These are phyloP conservation scores for Pseudozyma thailandica DNA, from an alignment of 1,284 basidiomycete species.

Conservation along the genomic window DNA sequence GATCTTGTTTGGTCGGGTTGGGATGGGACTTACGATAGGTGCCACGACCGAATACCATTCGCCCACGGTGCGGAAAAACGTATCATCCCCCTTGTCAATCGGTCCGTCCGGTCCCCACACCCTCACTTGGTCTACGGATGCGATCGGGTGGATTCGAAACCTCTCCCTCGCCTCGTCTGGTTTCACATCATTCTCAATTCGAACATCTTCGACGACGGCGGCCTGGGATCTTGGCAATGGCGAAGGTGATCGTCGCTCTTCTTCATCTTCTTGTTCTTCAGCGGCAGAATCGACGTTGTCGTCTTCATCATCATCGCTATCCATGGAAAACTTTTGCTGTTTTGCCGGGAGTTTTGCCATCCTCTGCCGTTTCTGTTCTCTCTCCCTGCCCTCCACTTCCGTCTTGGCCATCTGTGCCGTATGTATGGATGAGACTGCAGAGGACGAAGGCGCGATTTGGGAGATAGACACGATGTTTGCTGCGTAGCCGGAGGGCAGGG, in stretches of 20 bases:
- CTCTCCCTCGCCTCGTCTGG: background rate
- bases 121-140: constrained; percentile 17
- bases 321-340: constrained; percentile 51
- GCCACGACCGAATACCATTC: constrained; percentile 42
- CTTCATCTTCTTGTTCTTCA: background rate
- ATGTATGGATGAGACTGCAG: background rate
- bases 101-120: constrained; percentile 51
- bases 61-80: constrained; percentile 32
- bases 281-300: constrained; percentile 3
- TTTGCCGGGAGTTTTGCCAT: constrained; percentile 11
- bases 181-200: background rate
- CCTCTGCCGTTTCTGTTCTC: constrained; percentile 18
- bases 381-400: constrained; percentile 2
- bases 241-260: background rate
- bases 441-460: constrained; percentile 5
- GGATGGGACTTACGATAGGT: constrained; percentile 29
- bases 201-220: background rate
- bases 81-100: constrained; percentile 47
- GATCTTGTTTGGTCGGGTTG: background rate
- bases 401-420: background rate
- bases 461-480: constrained; percentile 31
- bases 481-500: constrained; percentile 23
- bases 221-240: background rate
- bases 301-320: constrained; percentile 48
- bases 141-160: constrained; percentile 15